phyloP scores from a whole-genome alignment of 768 basidiomycete genomes.

The Amanita inopinata region DNA sequence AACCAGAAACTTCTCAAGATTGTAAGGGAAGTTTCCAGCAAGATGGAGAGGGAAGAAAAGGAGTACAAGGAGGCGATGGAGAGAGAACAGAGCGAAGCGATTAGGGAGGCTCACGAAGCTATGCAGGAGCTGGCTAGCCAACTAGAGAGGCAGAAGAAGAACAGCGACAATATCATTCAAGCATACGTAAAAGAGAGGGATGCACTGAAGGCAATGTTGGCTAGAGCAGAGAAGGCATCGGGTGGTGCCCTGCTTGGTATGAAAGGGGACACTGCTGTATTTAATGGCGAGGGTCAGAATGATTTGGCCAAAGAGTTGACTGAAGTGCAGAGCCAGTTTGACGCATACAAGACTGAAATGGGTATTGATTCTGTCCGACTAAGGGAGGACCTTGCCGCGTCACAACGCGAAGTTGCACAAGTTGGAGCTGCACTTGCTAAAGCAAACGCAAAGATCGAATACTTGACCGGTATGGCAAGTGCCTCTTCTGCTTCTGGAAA shows the following conservation, averaged over 20 bases:
- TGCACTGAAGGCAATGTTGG: constrained; percentile 67
- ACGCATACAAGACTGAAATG: constrained; percentile 73
- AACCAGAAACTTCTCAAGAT: constrained; percentile 85
- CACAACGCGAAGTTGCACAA: constrained; percentile 62
- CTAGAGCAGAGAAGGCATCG: constrained; percentile 34
- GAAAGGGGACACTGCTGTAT: constrained; percentile 11
- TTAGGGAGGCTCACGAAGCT: constrained; percentile 81
- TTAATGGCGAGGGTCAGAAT: constrained; percentile 10
- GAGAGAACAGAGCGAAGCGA: constrained; percentile 66
- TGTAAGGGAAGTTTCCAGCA: constrained; percentile 69
- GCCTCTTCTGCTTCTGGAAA: constrained; percentile 1
- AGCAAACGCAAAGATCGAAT: constrained; percentile 74
- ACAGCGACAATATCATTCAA: constrained; percentile 59
- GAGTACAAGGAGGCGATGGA: constrained; percentile 65
- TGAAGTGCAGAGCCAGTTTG: constrained; percentile 73
- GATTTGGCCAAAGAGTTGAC: constrained; percentile 53
- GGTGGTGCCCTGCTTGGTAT: constrained; percentile 14
- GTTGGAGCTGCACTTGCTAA: constrained; percentile 67
- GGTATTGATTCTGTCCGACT: constrained; percentile 63
- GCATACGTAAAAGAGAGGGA: constrained; percentile 86
- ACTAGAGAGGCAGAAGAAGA: constrained; percentile 69
- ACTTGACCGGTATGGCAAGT: constrained; percentile 58
- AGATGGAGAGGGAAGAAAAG: constrained; percentile 79
- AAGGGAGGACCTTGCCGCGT: constrained; percentile 54
- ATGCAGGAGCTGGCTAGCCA: constrained; percentile 72